Evolutionary conservation across 2,329 filamentous ascomycete genomes (phyloP), one percentile per base, ranked within the genome.

Genomic region (Penicillium brevicompactum): DNA sequence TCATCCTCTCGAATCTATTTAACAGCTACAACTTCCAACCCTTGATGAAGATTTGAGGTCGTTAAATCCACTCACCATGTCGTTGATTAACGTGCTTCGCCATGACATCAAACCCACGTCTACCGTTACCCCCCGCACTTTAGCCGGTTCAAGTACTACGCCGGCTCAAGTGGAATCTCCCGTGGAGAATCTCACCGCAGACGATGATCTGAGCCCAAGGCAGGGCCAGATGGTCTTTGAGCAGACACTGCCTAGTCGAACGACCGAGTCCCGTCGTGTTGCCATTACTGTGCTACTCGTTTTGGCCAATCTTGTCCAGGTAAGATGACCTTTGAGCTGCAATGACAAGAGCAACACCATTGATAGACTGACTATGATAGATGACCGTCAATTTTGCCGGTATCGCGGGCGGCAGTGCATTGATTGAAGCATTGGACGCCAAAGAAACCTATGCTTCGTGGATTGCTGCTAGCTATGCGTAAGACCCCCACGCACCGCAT

Each of bases 331-430:
- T 3, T 27, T 14, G 5, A 13, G 2, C 11, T n/a, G 13, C 10
- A 21, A 40, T 3, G 6, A n/a, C 31, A 11, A 6, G n/a, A 24
- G 3, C 31, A 11, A 2, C 24, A 6, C 4, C 24, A 6, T 27
- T 27, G 5, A 49, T 44, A 13, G 27, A 22, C 43, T 51, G 7
- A 57, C 3, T 1, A 9, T 2, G 13, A 9, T 47, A 68, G 66
- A 68, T 68, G 66, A 67, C 63, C 4, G 65, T 66, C 2, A 68
- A 67, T 45, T 68, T 68, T 41, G 60, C 65, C 5, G 66, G 65
- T 0, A 53, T 67, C 16, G 65, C 65, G 3, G 66, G 66, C 30
- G 66, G 65, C 10, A 64, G 61, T 8, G 52, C 46, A 22, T 52
- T 68, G n/a, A 59, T 49, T 32, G 47, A 63, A 31, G 56, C 61